Percentiles rank a stretch among this genome's conserved stretches.
These are phyloP conservation scores for Seiridium unicorne DNA, from an alignment of 2,329 filamentous ascomycete genomes.

Conservation along the genomic window DNA sequence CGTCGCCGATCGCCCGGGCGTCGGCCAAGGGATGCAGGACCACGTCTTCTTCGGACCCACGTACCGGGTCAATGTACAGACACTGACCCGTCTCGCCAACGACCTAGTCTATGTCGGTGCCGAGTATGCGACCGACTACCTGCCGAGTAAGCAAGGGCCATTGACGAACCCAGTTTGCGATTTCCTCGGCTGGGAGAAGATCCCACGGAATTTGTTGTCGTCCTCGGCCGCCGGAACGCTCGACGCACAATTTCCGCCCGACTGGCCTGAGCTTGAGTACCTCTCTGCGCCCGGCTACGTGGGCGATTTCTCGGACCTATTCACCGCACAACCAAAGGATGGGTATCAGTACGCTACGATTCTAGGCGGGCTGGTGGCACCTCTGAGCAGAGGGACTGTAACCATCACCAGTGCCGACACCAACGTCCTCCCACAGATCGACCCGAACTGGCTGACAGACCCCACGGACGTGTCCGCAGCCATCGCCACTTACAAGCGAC, in stretches of 20 bases:
- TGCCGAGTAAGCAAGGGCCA: not conserved
- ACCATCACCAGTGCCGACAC: conserved; percentile 11
- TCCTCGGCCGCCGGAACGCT: not conserved
- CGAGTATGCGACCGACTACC: not conserved
- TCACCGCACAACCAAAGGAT: conserved; percentile 11
- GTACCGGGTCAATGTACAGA: conserved; percentile 6
- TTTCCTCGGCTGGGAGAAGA: conserved; percentile 4
- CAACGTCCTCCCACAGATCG: conserved; percentile 27
- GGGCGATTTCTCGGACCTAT: conserved; percentile 10
- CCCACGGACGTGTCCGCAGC: conserved; percentile 42
- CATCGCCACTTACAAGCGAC: conserved; percentile 39
- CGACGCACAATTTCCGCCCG: conserved; percentile 20
- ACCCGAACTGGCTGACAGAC: conserved; percentile 44
- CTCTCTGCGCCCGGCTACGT: conserved; percentile 11
- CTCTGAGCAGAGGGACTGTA: conserved; percentile 14
- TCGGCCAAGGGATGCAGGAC: conserved; percentile 59
- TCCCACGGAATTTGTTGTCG: not conserved
- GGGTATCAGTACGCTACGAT: conserved; percentile 13
- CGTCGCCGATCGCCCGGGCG: conserved; percentile 51
- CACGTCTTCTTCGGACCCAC: conserved; percentile 30
- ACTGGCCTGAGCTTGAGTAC: conserved; percentile 22
- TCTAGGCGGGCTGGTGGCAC: not conserved
- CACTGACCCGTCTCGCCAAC: not conserved
- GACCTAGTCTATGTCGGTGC: not conserved
- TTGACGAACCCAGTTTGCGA: not conserved